Evolutionary conservation across 306 rosid species (phyloP), one percentile per base, ranked within the genome.

Genomic region (Cucurbita moschata): DNA sequence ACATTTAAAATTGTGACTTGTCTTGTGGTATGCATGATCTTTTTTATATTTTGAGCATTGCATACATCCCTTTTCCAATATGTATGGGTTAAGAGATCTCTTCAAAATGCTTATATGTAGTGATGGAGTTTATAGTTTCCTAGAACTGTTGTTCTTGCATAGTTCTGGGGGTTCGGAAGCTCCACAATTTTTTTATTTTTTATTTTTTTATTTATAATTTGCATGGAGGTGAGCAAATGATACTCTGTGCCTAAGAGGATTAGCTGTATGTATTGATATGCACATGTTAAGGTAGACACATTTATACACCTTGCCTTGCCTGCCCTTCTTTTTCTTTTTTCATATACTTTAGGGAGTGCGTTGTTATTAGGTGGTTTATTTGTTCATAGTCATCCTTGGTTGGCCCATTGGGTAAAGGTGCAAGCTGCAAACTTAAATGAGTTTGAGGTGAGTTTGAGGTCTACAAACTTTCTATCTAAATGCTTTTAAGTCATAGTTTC

Each of bases 71-170:
- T 72, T 37, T 50, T 54, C 42, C 55, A 15, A 26, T 37, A 2
- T n/a, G 1, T 16, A 35, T 77, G 60, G 75, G 60, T 56, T 49
- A 5, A 67, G 84, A 77, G 62, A 61, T 54, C 65, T 56, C 9
- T 55, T 49, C 37, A 52, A 54, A 77, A 80, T 85, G 84, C 86
- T 80, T 75, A 75, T 10, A 66, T 77, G 57, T 5, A 61, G n/a
- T 65, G 62, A 23, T 70, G 71, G 79, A 74, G 72, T 78, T 78
- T 80, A 72, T 77, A 26, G 26, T 26, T 26, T 26, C 26, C 58
- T 35, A 54, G 44, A 78, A 77, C 58, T 78, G 70, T 13, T 76
- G 18, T 7, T 53, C 10, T 53, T 53, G 58, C 26, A 13, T 50
- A 54, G 68, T 85, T 76, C 69, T 69, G 67, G 74, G 76, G 54